These are phyloP conservation scores for Nitzschia palea DNA, from an alignment of 108 stramenopile species.

Conservation along the genomic window DNA sequence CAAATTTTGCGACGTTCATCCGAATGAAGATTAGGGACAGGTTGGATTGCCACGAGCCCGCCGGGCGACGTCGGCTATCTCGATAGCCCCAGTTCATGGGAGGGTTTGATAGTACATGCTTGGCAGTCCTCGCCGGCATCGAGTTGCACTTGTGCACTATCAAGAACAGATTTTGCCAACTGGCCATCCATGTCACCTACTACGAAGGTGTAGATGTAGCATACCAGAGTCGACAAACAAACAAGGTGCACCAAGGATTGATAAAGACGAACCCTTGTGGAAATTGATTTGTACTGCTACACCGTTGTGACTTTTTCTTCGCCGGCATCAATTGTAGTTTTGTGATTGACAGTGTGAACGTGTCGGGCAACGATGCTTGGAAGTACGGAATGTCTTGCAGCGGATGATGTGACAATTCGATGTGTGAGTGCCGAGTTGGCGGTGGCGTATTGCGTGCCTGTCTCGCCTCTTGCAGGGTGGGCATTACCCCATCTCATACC, in stretches of 20 bases:
- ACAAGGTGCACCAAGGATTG: background rate
- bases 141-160: no score
- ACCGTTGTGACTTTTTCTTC: background rate
- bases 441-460: no score
- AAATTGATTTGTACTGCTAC: background rate
- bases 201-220: no score
- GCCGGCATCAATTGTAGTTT: background rate
- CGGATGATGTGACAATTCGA: conserved; percentile 14
- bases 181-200: no score
- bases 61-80: background rate
- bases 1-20: background rate
- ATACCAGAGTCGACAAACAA: no score
- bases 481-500: no score
- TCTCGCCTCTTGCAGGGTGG: no score
- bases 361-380: background rate
- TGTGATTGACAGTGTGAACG: no score
- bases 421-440: conserved; percentile 20
- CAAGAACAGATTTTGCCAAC: no score
- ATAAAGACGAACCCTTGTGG: background rate
- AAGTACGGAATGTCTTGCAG: background rate
- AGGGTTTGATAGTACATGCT: no score
- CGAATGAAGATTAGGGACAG: no score
- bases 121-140: no score
- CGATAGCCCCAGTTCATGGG: background rate
- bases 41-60: background rate